Base-by-base conservation (phyloP, 148 eudicot species). In the Cornus controversa region DNA sequence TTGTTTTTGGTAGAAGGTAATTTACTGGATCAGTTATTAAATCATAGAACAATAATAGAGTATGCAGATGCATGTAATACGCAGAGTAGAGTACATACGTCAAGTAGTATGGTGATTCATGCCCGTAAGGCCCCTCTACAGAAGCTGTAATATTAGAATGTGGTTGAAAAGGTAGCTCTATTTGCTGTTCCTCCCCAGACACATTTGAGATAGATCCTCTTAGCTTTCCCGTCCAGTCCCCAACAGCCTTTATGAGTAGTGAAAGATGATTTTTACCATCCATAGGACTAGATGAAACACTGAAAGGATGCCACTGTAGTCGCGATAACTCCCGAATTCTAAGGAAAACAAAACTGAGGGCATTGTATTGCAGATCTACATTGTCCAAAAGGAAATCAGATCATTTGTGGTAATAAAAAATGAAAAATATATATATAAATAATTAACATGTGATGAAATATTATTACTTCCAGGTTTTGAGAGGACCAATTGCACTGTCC, bases 281-380 rank as follows among this genome's bases (percentile, higher is more conserved):
- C 25, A 89, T 50, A 66, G 94, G 94, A 69, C 92, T 89, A 16
- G 92, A 87, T 23, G 94, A 89, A 13, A 91, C 94, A 63, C 94
- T 91, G 74, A 91, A 91, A 68, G 94, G 92, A 79, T 91, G 92
- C 94, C 94, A 91, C 72, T 91, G 91, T 66, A 89, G 85, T 87
- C 82, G 84, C 65, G 94, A 91, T 45, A 91, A 37, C 76, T 89
- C 88, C 73, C 90, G 88, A 53, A 89, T 78, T 89, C 86, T 89
- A 29, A 91, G 82, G 74, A 91, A 91, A 70, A 89, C 75, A 81
- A 90, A 91, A 63, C 94, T 85, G 71, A 91, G 90, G 50, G 94
- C 92, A 79, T 89, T 91, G 76, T 91, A 89, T 77, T 77, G 83
- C 69, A 91, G 78, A 84, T 86, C 94, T 91, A 78, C 79, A 82